These are phyloP conservation scores for Starmerella lactis-condensi DNA, from an alignment of 805 yeast genomes.

Conservation along the genomic window DNA sequence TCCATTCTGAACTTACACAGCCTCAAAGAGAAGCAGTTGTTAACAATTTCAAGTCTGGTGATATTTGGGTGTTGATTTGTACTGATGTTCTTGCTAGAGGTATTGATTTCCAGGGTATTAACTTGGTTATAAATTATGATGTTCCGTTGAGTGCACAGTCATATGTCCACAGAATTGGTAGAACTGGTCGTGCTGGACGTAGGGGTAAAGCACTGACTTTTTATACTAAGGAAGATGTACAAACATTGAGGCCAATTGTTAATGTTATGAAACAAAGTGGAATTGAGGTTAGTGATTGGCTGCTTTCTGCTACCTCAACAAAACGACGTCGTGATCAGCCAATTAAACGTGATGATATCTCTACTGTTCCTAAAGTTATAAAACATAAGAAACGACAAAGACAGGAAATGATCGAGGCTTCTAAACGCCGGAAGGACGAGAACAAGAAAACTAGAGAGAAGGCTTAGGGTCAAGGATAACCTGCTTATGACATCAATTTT, in stretches of 20 bases:
- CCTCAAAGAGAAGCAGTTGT: conserved; percentile 72
- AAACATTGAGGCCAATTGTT: conserved; percentile 60
- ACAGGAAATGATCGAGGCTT: conserved; percentile 41
- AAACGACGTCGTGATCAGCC: conserved; percentile 9
- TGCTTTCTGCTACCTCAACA: conserved; percentile 30
- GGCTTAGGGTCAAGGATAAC: too few species aligned
- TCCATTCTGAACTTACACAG: conserved; percentile 85
- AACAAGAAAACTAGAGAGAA: too few species aligned
- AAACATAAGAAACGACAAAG: conserved; percentile 40
- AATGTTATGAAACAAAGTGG: conserved; percentile 95
- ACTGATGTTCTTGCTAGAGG: conserved; percentile 95
- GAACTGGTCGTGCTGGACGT: conserved; percentile 93
- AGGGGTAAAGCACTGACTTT: conserved; percentile 76
- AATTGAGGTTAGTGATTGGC: conserved; percentile 50
- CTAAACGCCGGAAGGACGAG: conserved; percentile 8
- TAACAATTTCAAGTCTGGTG: conserved; percentile 71
- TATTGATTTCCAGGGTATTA: conserved; percentile 90
- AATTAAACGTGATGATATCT: conserved; percentile 49
- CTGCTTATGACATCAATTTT: too few species aligned
- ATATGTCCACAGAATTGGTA: conserved; percentile 92
- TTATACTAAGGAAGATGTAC: conserved; percentile 74
- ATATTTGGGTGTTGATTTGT: conserved; percentile 87
- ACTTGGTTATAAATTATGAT: conserved; percentile 85
- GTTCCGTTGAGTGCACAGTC: conserved; percentile 88
- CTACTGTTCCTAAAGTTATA: conserved; percentile 38